Evolutionary conservation across 306 rosid species (phyloP).

Genomic region (Notholithocarpus densiflorus): DNA sequence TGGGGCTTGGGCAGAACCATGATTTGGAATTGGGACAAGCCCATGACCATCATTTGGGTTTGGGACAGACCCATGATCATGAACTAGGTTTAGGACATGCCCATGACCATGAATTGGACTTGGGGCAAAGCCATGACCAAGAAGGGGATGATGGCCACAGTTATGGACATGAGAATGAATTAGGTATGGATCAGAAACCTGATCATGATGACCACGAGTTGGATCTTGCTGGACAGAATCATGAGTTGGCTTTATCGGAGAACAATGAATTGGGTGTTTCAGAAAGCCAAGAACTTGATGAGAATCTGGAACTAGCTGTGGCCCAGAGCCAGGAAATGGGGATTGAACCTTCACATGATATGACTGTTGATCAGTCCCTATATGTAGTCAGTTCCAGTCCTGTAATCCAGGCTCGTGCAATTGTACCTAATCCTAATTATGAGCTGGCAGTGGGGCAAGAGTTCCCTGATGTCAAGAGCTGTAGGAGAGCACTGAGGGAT

Average conservation of each 20-base stretch:
- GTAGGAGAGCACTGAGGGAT: constrained; percentile 82
- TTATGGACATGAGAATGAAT: constrained; percentile 52
- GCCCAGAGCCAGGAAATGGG: constrained; percentile 59
- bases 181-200: constrained; percentile 70
- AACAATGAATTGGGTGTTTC: constrained; percentile 58
- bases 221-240: constrained; percentile 48
- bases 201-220: constrained; percentile 57
- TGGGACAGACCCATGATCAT: constrained; percentile 53
- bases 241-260: constrained; percentile 41
- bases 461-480: constrained; percentile 88
- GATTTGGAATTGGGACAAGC: constrained; percentile 54
- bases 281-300: constrained; percentile 64
- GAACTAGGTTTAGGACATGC: constrained; percentile 54
- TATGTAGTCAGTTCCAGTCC: constrained; percentile 32
- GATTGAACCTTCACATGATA: constrained; percentile 45
- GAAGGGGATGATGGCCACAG: constrained; percentile 51
- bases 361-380: constrained; percentile 43
- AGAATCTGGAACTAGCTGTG: constrained; percentile 44
- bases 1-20: constrained; percentile 58
- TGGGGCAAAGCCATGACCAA: constrained; percentile 55
- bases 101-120: constrained; percentile 52
- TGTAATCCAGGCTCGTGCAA: constrained; percentile 66
- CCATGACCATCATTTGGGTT: constrained; percentile 48
- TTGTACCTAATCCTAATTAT: constrained; percentile 44
- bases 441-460: constrained; percentile 77